Evolutionary conservation across 1,139 yeast genomes (phyloP).

Genomic region (Casaregolazyma suthepensis): DNA sequence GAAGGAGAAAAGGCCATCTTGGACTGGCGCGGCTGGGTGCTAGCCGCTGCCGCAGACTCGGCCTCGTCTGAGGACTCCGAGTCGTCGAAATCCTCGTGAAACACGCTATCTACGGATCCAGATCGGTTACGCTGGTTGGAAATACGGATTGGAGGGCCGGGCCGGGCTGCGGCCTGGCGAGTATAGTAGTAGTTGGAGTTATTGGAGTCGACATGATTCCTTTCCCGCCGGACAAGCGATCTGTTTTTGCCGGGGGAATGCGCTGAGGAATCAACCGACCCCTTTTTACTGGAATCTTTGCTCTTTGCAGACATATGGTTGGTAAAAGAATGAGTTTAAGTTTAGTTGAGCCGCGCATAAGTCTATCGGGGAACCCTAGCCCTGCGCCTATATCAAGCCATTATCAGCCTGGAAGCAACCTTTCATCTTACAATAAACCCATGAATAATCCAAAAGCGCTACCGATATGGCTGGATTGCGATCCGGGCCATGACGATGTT

Average conservation of each 20-base stretch:
- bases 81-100: neutral
- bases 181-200: slow-evolving; percentile 67
- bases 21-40: neutral
- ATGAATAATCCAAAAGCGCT: slow-evolving; percentile 24
- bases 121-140: slow-evolving; percentile 29
- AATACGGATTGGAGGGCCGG: slow-evolving; percentile 39
- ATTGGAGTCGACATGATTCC: slow-evolving; percentile 51
- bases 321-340: neutral
- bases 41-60: neutral
- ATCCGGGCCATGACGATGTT: slow-evolving; percentile 89
- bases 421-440: neutral
- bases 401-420: no score
- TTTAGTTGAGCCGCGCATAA: neutral
- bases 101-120: neutral
- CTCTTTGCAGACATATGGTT: neutral
- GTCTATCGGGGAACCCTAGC: neutral
- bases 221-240: slow-evolving; percentile 61
- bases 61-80: neutral
- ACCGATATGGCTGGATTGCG: slow-evolving; percentile 88
- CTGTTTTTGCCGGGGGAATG: neutral
- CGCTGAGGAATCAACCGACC: neutral
- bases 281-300: neutral
- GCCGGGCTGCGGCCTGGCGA: slow-evolving; percentile 55
- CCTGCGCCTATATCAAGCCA: neutral
- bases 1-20: neutral